These are phyloP conservation scores for Xylaria curta DNA, from an alignment of 495 filamentous ascomycete genomes.

Conservation along the genomic window DNA sequence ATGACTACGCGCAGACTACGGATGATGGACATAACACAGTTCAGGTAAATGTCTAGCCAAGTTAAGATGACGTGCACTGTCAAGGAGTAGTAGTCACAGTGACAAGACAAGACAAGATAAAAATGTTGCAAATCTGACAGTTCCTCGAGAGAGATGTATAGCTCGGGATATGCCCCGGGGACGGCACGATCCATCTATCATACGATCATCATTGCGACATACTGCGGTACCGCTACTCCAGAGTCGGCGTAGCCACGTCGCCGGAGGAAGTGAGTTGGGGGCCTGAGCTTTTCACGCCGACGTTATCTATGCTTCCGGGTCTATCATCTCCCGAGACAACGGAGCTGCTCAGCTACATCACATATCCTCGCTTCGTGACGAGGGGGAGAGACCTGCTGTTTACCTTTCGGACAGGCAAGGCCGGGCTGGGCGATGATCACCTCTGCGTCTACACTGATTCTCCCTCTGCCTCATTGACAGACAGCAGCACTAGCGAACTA, in stretches of 20 bases:
- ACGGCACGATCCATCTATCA: constrained; percentile 57
- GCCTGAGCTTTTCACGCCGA: constrained; percentile 48
- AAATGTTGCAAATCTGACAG: constrained; percentile 3
- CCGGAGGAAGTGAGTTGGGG: constrained; percentile 46
- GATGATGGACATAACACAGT: constrained; percentile 59
- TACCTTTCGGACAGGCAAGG: constrained; percentile 56
- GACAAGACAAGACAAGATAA: neutral
- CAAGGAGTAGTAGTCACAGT: neutral
- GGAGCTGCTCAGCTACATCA: constrained; percentile 47
- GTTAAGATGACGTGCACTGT: neutral
- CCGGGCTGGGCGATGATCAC: constrained; percentile 55
- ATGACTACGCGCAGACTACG: constrained; percentile 55
- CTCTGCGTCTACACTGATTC: constrained; percentile 45
- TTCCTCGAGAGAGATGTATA: constrained; percentile 25
- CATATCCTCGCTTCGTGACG: constrained; percentile 56
- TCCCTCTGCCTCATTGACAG: neutral
- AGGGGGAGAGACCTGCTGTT: constrained; percentile 43
- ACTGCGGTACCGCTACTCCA: constrained; percentile 53
- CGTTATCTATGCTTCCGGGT: constrained; percentile 48
- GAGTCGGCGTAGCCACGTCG: constrained; percentile 42
- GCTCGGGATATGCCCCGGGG: constrained; percentile 53
- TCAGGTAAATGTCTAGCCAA: constrained; percentile 38
- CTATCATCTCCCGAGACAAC: constrained; percentile 30
- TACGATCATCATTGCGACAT: constrained; percentile 54
- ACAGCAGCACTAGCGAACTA: constrained; percentile 4